Percentiles rank a stretch among this genome's conserved stretches.
These are phyloP conservation scores for Calocybe indica DNA, from an alignment of 768 basidiomycete genomes.

Conservation along the genomic window DNA sequence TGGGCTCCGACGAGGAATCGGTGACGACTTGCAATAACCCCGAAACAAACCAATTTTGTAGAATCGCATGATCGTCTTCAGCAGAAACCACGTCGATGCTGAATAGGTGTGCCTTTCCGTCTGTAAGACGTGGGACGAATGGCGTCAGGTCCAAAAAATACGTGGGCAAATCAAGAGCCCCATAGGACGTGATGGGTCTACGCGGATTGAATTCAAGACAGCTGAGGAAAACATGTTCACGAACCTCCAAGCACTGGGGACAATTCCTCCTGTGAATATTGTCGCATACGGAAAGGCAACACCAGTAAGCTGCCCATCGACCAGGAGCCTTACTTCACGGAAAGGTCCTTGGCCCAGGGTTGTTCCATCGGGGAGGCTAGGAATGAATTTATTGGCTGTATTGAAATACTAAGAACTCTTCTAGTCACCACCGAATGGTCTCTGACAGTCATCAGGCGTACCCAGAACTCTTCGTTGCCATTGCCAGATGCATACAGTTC, in stretches of 20 bases:
- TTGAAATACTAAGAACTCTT: slow-evolving; percentile 54
- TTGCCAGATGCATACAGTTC: slow-evolving; percentile 67
- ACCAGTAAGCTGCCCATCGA: slow-evolving; percentile 42
- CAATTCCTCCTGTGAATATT: slow-evolving; percentile 73
- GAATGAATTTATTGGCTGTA: slow-evolving; percentile 52
- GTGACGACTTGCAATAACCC: slow-evolving; percentile 64
- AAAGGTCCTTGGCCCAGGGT: slow-evolving; percentile 41
- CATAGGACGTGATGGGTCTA: slow-evolving; percentile 65
- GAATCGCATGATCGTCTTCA: slow-evolving; percentile 56
- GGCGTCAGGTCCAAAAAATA: slow-evolving; percentile 77
- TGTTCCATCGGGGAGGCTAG: slow-evolving; percentile 41
- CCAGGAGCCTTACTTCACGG: slow-evolving; percentile 41
- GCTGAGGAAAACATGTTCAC: too few relatives aligned
- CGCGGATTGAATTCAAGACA: too few relatives aligned
- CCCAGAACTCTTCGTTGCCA: slow-evolving; percentile 72
- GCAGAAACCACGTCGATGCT: slow-evolving; percentile 70
- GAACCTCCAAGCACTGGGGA: slow-evolving; percentile 58
- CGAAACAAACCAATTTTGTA: slow-evolving; percentile 76
- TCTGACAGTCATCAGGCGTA: slow-evolving; percentile 15
- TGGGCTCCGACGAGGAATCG: slow-evolving; percentile 54
- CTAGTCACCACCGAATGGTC: neutral
- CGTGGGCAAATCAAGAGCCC: slow-evolving; percentile 70
- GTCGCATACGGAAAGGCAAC: slow-evolving; percentile 48
- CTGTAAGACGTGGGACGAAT: slow-evolving; percentile 66
- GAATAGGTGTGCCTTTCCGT: slow-evolving; percentile 64